Conservation (phyloP, 257 asterid species). For the Euphrasia confusa region DNA sequence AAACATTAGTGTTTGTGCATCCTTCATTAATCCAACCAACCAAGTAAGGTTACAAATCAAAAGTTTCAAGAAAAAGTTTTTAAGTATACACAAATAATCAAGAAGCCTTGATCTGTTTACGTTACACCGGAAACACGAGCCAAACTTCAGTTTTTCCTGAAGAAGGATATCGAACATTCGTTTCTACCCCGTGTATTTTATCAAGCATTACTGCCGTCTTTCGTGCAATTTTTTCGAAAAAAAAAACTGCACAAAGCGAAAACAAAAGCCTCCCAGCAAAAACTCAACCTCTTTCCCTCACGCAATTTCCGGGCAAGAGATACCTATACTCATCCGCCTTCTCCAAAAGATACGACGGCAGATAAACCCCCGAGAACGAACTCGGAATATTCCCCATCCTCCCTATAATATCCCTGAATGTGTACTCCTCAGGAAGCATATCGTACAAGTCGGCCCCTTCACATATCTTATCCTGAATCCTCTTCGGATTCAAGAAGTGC, state of each 20-base stretch:
- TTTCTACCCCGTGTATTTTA: too few relatives aligned
- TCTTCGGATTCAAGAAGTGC: conserved; percentile 33
- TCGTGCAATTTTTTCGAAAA: too few relatives aligned
- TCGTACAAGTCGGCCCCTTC: conserved; percentile 40
- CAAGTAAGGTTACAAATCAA: conserved; percentile 1
- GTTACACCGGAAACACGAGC: not conserved
- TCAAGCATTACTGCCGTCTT: too few relatives aligned
- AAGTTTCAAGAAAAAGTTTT: conserved; percentile 13
- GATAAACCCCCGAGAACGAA: conserved; percentile 35
- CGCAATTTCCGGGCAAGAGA: conserved; percentile 40
- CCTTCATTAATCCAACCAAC: conserved; percentile 10
- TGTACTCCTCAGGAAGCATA: conserved; percentile 45
- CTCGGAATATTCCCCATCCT: conserved; percentile 42
- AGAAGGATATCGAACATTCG: not conserved
- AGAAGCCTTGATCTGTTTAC: conserved; percentile 13
- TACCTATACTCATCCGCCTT: conserved; percentile 35
- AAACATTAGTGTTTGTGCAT: conserved; percentile 8
- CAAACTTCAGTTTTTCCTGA: not conserved
- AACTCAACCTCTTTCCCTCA: conserved; percentile 24
- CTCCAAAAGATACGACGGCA: conserved; percentile 35
- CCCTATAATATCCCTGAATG: conserved; percentile 41
- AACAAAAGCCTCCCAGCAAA: not conserved
- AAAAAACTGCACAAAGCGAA: too few relatives aligned
- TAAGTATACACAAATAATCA: conserved; percentile 23
- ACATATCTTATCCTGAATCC: conserved; percentile 45